phyloP scores from a whole-genome alignment of 2,329 filamentous ascomycete genomes.

The Aspergillus terreus region DNA sequence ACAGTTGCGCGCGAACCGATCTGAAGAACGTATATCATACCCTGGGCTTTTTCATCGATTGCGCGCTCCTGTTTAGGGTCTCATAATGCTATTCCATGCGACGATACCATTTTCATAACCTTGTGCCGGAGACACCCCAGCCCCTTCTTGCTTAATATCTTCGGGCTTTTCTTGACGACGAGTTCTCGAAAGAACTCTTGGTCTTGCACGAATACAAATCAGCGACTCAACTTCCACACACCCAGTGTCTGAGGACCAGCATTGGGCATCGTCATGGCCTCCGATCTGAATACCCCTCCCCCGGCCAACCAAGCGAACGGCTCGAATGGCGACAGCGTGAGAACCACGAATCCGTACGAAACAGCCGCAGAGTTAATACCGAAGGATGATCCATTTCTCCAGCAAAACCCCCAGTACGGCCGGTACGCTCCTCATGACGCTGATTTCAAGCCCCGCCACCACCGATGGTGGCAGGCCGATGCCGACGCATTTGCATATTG shows the following conservation, averaged over 20 bases:
- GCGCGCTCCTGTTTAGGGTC: neutral
- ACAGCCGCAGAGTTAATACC: constrained; percentile 29
- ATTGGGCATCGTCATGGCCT: constrained; percentile 15
- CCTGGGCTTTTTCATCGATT: neutral
- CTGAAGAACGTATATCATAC: neutral
- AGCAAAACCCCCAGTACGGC: constrained; percentile 30
- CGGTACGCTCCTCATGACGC: constrained; percentile 30
- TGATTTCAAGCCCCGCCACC: constrained; percentile 35
- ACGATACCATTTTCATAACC: constrained; percentile 7
- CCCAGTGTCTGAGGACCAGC: no score
- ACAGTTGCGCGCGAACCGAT: neutral
- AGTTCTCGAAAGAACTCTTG: no score
- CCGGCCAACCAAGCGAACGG: constrained; percentile 22
- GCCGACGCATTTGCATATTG: constrained; percentile 31
- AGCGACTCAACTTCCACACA: neutral
- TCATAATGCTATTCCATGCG: constrained; percentile 13
- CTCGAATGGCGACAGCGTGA: constrained; percentile 8
- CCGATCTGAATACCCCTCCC: constrained; percentile 16
- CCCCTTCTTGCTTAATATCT: neutral
- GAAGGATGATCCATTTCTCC: constrained; percentile 31
- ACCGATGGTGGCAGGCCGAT: constrained; percentile 30
- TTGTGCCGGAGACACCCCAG: constrained; percentile 3
- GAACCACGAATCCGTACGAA: constrained; percentile 31
- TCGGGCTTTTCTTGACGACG: neutral
- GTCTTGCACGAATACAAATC: neutral